Base-by-base conservation (phyloP, 495 filamentous ascomycete genomes). In the Hypomontagnella submonticulosa region DNA sequence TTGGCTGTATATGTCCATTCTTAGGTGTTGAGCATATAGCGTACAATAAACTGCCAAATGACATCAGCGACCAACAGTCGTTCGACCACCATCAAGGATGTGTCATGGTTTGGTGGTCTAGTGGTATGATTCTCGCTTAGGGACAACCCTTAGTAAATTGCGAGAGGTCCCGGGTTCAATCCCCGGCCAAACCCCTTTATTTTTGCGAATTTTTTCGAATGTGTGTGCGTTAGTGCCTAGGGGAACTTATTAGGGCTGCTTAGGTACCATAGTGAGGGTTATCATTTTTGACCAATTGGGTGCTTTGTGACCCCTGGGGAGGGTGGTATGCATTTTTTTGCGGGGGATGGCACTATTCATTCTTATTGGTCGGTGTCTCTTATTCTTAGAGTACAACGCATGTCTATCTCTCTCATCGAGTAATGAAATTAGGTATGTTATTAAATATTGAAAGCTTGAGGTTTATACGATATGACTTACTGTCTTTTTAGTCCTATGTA, bases 121-220 rank as follows among this genome's bases (percentile, higher is more conserved):
- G 61, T 41, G 61, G 61, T 64, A 64, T 57, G 61, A 64, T 64
- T 51, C 61, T 57, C 61, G 61, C 61, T 64, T 64, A 64, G 61
- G 61, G 61, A 36, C 27, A 44, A 64, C 61, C 61, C 53, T 38
- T 18, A 11, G 6, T 37, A 13, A 40, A 18, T 32, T 64, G 61
- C 61, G 61, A 57, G 61, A 51, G 61, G 61, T 64, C 61, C 61
- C 61, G 61, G 61, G 61, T 64, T 64, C 61, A 46, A 64, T 57
- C 52, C 61, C 61, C 61, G 61, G 61, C 53, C 38, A 64, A 50
- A 27, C 61, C 61, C 61, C 23, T 33, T 51, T 18, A 19, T 7
- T 30, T 37, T 63, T 63, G 12, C 27, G 1, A n/a, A 10, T n/a
- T 32, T 34, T n/a, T 49, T 27, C 23, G 23, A 3, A 3, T 6